Evolutionary conservation across 2,329 filamentous ascomycete species (phyloP), one percentile per base, ranked within the genome.

Genomic region (Hymenoscyphus albidus): DNA sequence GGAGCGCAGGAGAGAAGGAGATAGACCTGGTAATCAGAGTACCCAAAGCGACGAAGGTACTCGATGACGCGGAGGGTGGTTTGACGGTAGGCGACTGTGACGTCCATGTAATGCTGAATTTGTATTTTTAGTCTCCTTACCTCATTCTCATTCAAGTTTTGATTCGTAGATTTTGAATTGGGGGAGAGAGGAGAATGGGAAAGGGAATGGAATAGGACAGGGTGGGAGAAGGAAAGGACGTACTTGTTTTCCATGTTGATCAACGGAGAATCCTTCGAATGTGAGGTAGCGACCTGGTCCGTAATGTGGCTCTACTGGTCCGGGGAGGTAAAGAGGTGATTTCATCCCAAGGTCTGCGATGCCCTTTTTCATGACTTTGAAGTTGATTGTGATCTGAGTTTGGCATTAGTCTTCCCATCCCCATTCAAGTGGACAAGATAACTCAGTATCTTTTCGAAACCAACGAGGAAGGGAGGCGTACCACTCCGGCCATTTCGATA

Each of bases 191-290:
- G 7, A 2, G 44, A 22, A 4, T 2, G 1, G 4, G n/a, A 48
- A 10, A 48, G 6, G 16, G 42, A n/a, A n/a, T 6, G 13, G 42
- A n/a, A n/a, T 2, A 44, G 22, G n/a, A 40, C 22, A 22, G 27
- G 10, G 54, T 13, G 9, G 2, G 59, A 7, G 5, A 14, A 22
- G 4, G 48, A n/a, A n/a, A 35, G 14, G 35, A 65, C 65, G 22
- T 59, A 69, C 69, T 78, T 97, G 93, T 77, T 92, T 95, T 9
- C 93, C 93, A 35, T 91, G 78, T 77, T 96, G 86, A 72, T 97
- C 93, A 22, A 97, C 93, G 0, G 86, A 91, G 78, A 97, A 97
- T 0, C 93, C 93, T 74, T 97, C 91, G 72, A 95, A 95, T 67
- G 92, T 93, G 65, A 96, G 85, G 72, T 92, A 89, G 4, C 92